These are phyloP conservation scores for Colletotrichum falcatum DNA, from an alignment of 2,329 filamentous ascomycete species.

Conservation along the genomic window DNA sequence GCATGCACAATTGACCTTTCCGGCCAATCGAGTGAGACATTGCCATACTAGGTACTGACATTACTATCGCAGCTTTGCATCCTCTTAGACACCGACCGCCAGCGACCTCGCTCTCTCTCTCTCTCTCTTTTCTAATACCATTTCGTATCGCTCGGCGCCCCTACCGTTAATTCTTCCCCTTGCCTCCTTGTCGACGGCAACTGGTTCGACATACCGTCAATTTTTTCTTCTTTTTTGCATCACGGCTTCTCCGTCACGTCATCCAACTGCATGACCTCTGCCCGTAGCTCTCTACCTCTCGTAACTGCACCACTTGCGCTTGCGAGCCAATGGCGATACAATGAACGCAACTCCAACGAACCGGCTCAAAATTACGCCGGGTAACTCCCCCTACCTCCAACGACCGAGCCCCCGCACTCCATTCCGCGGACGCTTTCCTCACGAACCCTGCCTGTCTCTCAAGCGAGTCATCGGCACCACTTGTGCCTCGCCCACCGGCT, in stretches of 20 bases:
- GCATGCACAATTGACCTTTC: slow-evolving; percentile 10
- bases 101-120: slow-evolving; percentile 3
- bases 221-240: neutral
- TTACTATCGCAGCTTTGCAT: slow-evolving; percentile 33
- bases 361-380: slow-evolving; percentile 78
- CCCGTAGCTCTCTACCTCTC: slow-evolving; percentile 22
- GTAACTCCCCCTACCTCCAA: slow-evolving; percentile 77
- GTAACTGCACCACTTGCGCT: slow-evolving; percentile 28
- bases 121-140: slow-evolving; percentile 7
- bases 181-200: neutral
- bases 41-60: slow-evolving; percentile 20
- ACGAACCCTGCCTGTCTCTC: slow-evolving; percentile 75
- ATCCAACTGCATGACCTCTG: slow-evolving; percentile 5
- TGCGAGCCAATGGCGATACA: slow-evolving; percentile 63
- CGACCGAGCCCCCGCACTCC: slow-evolving; percentile 72
- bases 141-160: slow-evolving; percentile 23
- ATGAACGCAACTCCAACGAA: slow-evolving; percentile 71
- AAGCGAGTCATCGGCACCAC: slow-evolving; percentile 93
- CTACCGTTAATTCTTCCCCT: neutral
- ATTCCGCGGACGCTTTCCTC: slow-evolving; percentile 58
- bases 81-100: slow-evolving; percentile 16
- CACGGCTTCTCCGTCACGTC: slow-evolving; percentile 2
- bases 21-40: slow-evolving; percentile 28
- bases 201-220: neutral
- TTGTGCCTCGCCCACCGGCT: slow-evolving; percentile 84